Evolutionary conservation across 306 rosid genomes (phyloP).

Genomic region (Fagus crenata): DNA sequence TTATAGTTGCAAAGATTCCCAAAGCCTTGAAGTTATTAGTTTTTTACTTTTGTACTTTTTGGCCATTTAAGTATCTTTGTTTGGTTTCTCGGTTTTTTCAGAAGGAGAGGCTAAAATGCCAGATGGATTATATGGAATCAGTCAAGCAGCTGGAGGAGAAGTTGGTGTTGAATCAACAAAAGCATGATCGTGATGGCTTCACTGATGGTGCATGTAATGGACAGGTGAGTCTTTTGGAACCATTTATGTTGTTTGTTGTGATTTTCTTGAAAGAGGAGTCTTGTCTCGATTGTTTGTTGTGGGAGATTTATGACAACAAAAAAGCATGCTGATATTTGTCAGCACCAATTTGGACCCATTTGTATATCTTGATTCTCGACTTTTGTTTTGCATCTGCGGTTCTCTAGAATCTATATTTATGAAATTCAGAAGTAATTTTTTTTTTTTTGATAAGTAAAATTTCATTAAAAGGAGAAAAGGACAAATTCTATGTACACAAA

Average conservation of each 20-base stretch:
- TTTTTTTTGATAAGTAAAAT: too few relatives aligned
- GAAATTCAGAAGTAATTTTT: neutral
- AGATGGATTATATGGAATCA: constrained; percentile 93
- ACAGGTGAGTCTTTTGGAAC: constrained; percentile 58
- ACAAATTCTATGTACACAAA: too few relatives aligned
- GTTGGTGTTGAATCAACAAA: constrained; percentile 76
- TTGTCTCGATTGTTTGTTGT: constrained; percentile 15
- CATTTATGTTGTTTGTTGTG: neutral
- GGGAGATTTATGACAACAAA: neutral
- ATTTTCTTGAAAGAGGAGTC: constrained; percentile 17
- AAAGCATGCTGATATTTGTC: neutral
- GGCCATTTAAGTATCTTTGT: constrained; percentile 12
- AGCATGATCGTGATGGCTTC: constrained; percentile 45
- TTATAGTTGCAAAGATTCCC: neutral
- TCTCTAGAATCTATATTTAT: neutral
- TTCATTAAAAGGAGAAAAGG: too few relatives aligned
- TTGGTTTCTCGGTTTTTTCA: constrained; percentile 36
- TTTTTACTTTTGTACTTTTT: neutral
- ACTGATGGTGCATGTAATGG: constrained; percentile 35
- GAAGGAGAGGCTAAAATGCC: constrained; percentile 90
- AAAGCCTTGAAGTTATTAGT: neutral
- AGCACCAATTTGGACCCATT: neutral
- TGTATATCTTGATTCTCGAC: neutral
- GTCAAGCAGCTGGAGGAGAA: constrained; percentile 95
- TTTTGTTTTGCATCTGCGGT: neutral